Evolutionary conservation across 495 filamentous ascomycete genomes (phyloP), one percentile per base, ranked within the genome.

Genomic region (Corynascus novoguineensis): DNA sequence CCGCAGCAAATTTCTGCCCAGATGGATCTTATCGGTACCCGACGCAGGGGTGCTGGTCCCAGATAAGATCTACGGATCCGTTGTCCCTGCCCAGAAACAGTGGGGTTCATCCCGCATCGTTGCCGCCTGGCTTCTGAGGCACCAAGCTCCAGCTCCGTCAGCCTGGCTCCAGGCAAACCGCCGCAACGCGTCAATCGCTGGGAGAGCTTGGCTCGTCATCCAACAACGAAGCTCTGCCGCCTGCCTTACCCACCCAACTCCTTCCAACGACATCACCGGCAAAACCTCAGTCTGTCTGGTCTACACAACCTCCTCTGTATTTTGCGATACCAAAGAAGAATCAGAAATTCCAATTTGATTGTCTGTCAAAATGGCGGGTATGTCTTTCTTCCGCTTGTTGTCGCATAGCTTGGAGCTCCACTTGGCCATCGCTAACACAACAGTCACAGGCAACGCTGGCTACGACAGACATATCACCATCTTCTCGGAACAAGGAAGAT

Each of bases 401-500:
- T 10, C 42, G 10, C 53, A 60, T 59, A 60, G 57, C 59, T 67
- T 44, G 42, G 38, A 60, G 61, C 64, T 68, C 62, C 62, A 59
- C 60, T 54, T 55, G 49, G 47, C 40, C 53, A 48, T 57, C 28
- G 63, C 65, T 70, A 50, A 68, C 60, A 60, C 35, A 19, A 46
- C n/a, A 12, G 38, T 42, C 60, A 71, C 68, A 96, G 92, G 90
- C 77, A 95, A 88, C 79, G 90, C 92, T 69, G 91, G 89, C 60
- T 97, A 92, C 78, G 93, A 98, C 74, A 83, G 93, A 80, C 93
- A 98, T 72, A 97, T 98, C 65, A 98, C 93, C 66, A 97, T 98
- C 83, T 98, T 98, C 81, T 97, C 95, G 38, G 93, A 98, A 73
- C 90, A 96, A 72, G 93, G 93, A 67, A 83, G 93, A 74, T 78